Conservation (phyloP, 768 basidiomycete species). For the Hygrophorus pudorinus region DNA sequence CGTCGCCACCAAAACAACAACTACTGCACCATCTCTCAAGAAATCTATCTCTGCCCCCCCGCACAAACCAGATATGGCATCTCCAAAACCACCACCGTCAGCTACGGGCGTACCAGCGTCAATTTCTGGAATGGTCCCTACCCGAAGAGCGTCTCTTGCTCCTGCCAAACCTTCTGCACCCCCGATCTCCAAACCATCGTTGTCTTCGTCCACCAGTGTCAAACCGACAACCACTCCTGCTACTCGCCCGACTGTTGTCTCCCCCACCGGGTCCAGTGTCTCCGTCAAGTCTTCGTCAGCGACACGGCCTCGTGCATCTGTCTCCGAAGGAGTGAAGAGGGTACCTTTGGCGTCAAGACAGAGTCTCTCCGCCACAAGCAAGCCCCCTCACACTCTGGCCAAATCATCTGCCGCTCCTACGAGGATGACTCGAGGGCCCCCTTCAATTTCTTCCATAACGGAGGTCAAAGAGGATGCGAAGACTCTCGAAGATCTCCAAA, state of each 20-base stretch:
- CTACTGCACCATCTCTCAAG: slow-evolving; percentile 25
- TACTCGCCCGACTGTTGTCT: slow-evolving; percentile 41
- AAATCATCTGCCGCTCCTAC: slow-evolving; percentile 26
- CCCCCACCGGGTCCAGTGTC: slow-evolving; percentile 41
- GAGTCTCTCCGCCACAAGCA: slow-evolving; percentile 28
- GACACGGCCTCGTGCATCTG: slow-evolving; percentile 52
- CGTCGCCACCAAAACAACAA: slow-evolving; percentile 8
- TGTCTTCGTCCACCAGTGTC: slow-evolving; percentile 29
- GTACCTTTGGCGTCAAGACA: slow-evolving; percentile 31
- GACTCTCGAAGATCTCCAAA: slow-evolving; percentile 45
- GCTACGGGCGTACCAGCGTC: slow-evolving; percentile 10
- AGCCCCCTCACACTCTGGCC: slow-evolving; percentile 21
- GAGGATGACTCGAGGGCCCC: slow-evolving; percentile 35
- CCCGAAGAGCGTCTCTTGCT: slow-evolving; percentile 35
- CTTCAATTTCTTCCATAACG: slow-evolving; percentile 66
- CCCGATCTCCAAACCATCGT: slow-evolving; percentile 23
- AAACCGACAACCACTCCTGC: slow-evolving; percentile 27
- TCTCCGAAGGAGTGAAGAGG: slow-evolving; percentile 57
- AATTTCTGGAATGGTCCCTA: slow-evolving; percentile 23
- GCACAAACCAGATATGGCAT: slow-evolving; percentile 28
- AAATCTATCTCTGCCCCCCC: slow-evolving; percentile 28
- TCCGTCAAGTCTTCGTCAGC: slow-evolving; percentile 36
- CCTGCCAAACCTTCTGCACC: slow-evolving; percentile 26
- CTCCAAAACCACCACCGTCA: slow-evolving; percentile 16
- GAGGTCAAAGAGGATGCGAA: slow-evolving; percentile 59